These are phyloP conservation scores for Hypoxylon crocopeplum DNA, from an alignment of 495 filamentous ascomycete species.

Conservation along the genomic window DNA sequence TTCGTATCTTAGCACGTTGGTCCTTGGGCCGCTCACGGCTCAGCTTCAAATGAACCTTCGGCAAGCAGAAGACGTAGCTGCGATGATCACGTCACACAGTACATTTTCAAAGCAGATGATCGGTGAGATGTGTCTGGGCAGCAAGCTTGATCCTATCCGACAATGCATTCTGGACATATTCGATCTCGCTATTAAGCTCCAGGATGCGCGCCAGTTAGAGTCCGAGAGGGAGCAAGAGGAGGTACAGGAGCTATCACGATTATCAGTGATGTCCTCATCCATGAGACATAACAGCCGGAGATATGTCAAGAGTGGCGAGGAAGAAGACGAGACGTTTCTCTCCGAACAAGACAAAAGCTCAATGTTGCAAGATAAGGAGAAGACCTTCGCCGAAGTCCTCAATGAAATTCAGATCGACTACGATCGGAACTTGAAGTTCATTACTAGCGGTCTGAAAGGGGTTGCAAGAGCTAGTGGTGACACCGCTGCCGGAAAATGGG, in stretches of 20 bases:
- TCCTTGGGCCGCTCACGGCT: constrained; percentile 64
- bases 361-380: constrained; percentile 42
- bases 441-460: constrained; percentile 60
- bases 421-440: constrained; percentile 59
- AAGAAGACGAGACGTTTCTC: constrained; percentile 48
- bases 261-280: constrained; percentile 40
- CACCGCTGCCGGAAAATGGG: constrained; percentile 58
- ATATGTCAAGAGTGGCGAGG: constrained; percentile 46
- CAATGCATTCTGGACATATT: constrained; percentile 71
- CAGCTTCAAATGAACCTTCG: constrained; percentile 61
- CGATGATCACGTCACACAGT: constrained; percentile 76
- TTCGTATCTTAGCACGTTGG: constrained; percentile 75
- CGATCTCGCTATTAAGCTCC: constrained; percentile 60
- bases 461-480: constrained; percentile 66
- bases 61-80: constrained; percentile 75
- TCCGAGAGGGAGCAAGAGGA: constrained; percentile 48
- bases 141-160: constrained; percentile 67
- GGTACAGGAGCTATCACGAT: constrained; percentile 46
- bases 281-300: constrained; percentile 25
- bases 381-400: constrained; percentile 48
- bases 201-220: constrained; percentile 52
- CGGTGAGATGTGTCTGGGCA: constrained; percentile 70
- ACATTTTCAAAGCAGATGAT: constrained; percentile 66
- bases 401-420: constrained; percentile 55
- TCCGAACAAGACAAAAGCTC: constrained; percentile 33